Evolutionary conservation across 768 basidiomycete species (phyloP), one percentile per base, ranked within the genome.

Genomic region (Rhizopogon vesiculosus): DNA sequence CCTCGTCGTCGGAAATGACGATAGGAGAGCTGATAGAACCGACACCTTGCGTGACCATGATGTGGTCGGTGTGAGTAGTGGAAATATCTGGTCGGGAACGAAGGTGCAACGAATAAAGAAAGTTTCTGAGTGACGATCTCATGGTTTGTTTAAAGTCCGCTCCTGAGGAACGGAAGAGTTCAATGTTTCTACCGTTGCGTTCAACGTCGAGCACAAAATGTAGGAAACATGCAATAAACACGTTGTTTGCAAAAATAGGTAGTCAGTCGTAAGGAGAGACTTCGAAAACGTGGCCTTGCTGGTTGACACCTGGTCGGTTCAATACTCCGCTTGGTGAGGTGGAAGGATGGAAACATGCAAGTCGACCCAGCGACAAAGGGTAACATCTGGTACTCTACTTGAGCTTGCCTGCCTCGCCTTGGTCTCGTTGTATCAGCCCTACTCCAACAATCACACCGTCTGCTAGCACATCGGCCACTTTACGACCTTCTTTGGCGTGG

Each of bases 361-460:
- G 35, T 25, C 48, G 31, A 46, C 28, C 53, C 53, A 54, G 48
- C 22, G 31, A 46, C 33, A 25, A 51, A 49, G 33, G 43, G 53
- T 54, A 49, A 38, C 33, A 35, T 33, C 38, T 25, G 35, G 28
- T 43, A 45, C 13, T 56, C 61, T 62, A 62, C 45, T 60, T 51
- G 16, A 53, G 50, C 44, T 53, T 59, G 39, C 25, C 31, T 39
- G 54, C 58, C 42, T 42, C 35, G 18, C 40, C 70, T 60, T 67
- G 70, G 57, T 78, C 79, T 49, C 82, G 78, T 58, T 82, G 77
- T 66, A 93, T 87, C 57, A 93, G 74, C 0, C 91, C 91, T 10
- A 94, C 79, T 7, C 86, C 83, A 5, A 87, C 82, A 52, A 89
- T 84, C 8, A 83, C 87, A 0, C 88, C 87, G 61, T 87, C 87